These are phyloP conservation scores for Arachis stenosperma DNA, from an alignment of 306 rosid genomes.

Conservation along the genomic window DNA sequence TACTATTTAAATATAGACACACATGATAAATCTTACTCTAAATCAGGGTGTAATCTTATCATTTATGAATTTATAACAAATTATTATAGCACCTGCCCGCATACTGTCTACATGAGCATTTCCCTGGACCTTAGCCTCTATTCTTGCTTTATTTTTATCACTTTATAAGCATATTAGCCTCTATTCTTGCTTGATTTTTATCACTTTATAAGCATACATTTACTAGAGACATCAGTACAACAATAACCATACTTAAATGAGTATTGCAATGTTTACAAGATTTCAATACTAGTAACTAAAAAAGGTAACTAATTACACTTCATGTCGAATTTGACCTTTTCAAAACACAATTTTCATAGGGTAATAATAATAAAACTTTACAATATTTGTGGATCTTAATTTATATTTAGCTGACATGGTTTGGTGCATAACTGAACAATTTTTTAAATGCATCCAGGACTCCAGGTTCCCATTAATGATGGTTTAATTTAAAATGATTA, in stretches of 20 bases:
- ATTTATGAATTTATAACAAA: constrained; percentile 20
- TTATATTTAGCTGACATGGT: background rate
- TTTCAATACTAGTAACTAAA: background rate
- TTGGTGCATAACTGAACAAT: constrained; percentile 16
- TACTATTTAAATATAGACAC: background rate
- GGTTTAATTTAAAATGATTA: background rate
- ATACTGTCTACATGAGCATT: background rate
- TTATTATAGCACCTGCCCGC: background rate
- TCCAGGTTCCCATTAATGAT: background rate
- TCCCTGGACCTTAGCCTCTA: constrained; percentile 17
- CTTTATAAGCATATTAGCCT: background rate
- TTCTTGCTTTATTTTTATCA: constrained; percentile 11
- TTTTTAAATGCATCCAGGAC: background rate
- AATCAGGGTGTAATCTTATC: background rate
- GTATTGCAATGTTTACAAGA: constrained; percentile 10
- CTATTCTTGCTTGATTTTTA: constrained; percentile 12
- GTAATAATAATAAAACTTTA: background rate
- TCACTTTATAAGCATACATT: background rate
- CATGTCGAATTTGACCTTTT: background rate
- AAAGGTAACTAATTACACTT: background rate
- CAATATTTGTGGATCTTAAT: background rate
- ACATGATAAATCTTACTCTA: background rate
- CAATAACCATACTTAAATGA: background rate
- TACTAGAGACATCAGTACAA: constrained; percentile 13
- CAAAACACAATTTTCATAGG: background rate